Evolutionary conservation across 108 stramenopile genomes (phyloP), one percentile per base, ranked within the genome.

Genomic region (Cyclotella baltica): DNA sequence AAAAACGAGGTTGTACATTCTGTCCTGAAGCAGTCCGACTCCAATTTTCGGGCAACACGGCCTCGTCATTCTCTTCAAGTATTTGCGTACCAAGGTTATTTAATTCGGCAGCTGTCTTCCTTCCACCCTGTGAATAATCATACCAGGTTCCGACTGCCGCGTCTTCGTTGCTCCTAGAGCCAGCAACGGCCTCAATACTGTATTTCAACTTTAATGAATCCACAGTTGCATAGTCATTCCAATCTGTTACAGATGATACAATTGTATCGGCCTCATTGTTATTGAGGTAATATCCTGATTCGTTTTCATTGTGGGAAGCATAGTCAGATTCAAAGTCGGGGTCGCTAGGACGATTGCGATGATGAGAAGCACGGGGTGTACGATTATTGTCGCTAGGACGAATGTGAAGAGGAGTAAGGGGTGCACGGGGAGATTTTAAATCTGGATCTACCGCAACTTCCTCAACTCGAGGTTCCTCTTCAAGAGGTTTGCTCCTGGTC

Each of bases 81-180:
- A 48, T 58, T 36, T 64, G 29, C 4, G 78, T 73, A 22, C 78
- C 78, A 30, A 58, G 59, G 28, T 47, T 57, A 31, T 80, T 80
- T 31, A 80, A 51, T 35, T 73, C 78, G 13, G 71, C 78, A 22
- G 48, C 78, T 51, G 78, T 56, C 38, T 38, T 23, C 30, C 2
- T 56, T 23, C 28, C 40, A 35, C 34, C 27, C n/a, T 57, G 47
- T 2, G 11, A 10, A 65, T 1, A 36, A 20, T 27, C 18, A 57
- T 19, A 35, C 37, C 57, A 47, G 5, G 56, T n/a, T 16, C n/a
- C 43, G 3, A 48, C 40, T 51, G 30, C n/a, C n/a, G n/a, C 18
- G 33, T 58, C 59, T 50, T 76, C 67, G 31, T 62, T 29, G 13
- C 59, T 48, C 33, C 46, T 68, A 6, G 35, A 23, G 3, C 50